Base-by-base conservation (phyloP, 495 filamentous ascomycete genomes). In the Immersiella caudata region DNA sequence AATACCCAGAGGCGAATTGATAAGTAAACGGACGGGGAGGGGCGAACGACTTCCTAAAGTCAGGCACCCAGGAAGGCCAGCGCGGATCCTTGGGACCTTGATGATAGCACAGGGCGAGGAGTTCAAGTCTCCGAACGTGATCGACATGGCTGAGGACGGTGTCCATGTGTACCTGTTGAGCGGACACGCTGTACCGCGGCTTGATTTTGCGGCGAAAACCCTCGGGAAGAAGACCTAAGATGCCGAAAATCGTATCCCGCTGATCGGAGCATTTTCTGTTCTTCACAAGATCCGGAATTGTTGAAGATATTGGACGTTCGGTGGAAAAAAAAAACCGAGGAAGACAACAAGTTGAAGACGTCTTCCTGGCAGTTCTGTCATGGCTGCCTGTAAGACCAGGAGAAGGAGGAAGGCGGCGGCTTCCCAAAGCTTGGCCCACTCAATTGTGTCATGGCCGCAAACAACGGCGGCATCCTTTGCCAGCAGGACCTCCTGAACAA, bases 401-500 rank as follows among this genome's bases (percentile, higher is more conserved):
- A 59, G 12, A 6, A 9, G 3, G 16, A 55, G 52, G 22, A 55
- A 55, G 12, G 52, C 2, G 3, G 9, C 20, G 24, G 25, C 56
- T n/a, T 59, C 7, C 24, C 56, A 59, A 18, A 59, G 33, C 1
- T 2, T 11, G n/a, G 6, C 24, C 56, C 56, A 59, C 1, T 14
- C n/a, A 12, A 33, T 22, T 2, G 24, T 59, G n/a, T 16, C 27
- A 14, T 29, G 2, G 6, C 56, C 56, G 25, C 56, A 59, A 2
- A n/a, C 16, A 2, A 59, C 18, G 24, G n/a, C 6, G 1, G 26
- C 56, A n/a, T 59, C 5, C 25, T 33, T 4, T 1, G 56, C 56
- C 21, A 59, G 25, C 52, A 22, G 52, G 20, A 55, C n/a, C 52
- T 59, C 56, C n/a, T 59, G 56, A 16, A 59, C n/a, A 20, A 59